A percentile compares a stretch with the other conserved stretches of the same genome.
phyloP scores from a whole-genome alignment of 2,329 filamentous ascomycete species.

The Neonectria punicea region DNA sequence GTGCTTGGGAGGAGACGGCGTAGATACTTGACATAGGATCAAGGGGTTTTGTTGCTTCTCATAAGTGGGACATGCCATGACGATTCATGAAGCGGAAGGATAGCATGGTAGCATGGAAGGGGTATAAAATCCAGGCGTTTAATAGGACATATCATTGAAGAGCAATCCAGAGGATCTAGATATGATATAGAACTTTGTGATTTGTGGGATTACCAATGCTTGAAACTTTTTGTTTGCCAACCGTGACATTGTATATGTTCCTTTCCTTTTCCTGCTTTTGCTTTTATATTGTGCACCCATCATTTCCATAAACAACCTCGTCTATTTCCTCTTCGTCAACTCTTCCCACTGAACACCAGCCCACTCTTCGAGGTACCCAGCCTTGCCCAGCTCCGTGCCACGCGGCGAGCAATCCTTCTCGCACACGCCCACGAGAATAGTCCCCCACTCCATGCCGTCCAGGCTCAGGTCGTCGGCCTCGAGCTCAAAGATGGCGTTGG shows the following conservation, averaged over 20 bases:
- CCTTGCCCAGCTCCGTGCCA: conserved; percentile 67
- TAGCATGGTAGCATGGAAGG: conserved; percentile 46
- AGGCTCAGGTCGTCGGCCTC: conserved; percentile 78
- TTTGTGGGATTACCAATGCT: conserved; percentile 37
- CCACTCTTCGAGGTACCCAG: conserved; percentile 94
- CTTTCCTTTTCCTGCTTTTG: not conserved
- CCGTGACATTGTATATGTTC: conserved; percentile 14
- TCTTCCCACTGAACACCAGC: conserved; percentile 99
- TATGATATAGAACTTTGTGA: conserved; percentile 44
- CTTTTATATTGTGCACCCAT: conserved; percentile 11
- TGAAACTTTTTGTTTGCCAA: conserved; percentile 19
- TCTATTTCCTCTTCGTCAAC: conserved; percentile 54
- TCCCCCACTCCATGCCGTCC: conserved; percentile 98
- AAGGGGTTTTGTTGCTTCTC: conserved; percentile 34
- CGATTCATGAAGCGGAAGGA: conserved; percentile 43
- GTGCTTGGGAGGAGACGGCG: conserved; percentile 81
- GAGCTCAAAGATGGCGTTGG: conserved; percentile 88
- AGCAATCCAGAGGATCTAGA: conserved; percentile 48
- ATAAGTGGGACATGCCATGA: conserved; percentile 43
- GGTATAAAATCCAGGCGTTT: conserved; percentile 50
- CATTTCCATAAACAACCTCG: conserved; percentile 7
- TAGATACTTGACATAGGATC: conserved; percentile 38
- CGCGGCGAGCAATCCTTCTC: conserved; percentile 77
- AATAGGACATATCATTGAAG: conserved; percentile 51
- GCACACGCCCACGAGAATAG: conserved; percentile 88